phyloP scores from a whole-genome alignment of 2,329 filamentous ascomycete species.

The Claviceps sp. region DNA sequence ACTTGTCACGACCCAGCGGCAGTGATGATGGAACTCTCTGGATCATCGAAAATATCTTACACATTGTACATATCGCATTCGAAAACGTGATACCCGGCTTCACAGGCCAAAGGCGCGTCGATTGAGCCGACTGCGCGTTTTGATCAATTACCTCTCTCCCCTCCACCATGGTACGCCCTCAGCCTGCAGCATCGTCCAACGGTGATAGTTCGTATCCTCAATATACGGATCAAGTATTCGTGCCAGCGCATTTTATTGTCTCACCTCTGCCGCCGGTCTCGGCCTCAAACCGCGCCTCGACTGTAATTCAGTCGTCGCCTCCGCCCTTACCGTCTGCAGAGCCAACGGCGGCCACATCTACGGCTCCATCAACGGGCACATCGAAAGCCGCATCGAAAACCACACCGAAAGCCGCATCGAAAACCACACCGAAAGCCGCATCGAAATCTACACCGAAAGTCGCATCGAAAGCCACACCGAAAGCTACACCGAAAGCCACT shows the following conservation, averaged over 20 bases:
- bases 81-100: background rate
- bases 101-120: background rate
- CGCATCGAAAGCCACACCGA: no score
- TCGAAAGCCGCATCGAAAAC: no score
- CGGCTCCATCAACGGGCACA: no score
- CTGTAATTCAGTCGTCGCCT: constrained; percentile 16
- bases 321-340: constrained; percentile 20
- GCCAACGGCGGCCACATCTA: constrained; percentile 6
- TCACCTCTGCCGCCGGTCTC: constrained; percentile 11
- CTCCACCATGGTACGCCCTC: constrained; percentile 16
- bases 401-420: no score
- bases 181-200: constrained; percentile 9
- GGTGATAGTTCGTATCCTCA: constrained; percentile 16
- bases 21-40: background rate
- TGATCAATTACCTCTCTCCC: background rate
- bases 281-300: constrained; percentile 10
- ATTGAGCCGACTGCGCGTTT: background rate
- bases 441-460: no score
- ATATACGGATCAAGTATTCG: constrained; percentile 14
- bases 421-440: no score
- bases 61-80: background rate
- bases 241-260: constrained; percentile 13
- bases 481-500: no score
- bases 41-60: background rate
- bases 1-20: background rate